A percentile compares a stretch with the other conserved stretches of the same genome.
Evolutionary conservation across 2,329 filamentous ascomycete genomes (phyloP).

Genomic region (Colletotrichum echinochloae): DNA sequence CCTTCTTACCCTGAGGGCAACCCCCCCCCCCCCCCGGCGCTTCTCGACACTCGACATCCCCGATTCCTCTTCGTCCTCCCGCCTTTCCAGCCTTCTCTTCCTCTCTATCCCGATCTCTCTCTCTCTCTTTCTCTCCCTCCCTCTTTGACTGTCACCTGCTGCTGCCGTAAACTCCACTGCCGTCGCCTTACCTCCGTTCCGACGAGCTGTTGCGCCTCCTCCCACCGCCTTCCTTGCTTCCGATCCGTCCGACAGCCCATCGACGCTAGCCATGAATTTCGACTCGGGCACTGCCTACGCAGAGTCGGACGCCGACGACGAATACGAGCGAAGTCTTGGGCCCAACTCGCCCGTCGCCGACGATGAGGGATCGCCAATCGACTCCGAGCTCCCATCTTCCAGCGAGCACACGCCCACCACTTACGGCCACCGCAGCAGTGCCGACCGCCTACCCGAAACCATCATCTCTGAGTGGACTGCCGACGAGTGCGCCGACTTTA

Average conservation of each 20-base stretch:
- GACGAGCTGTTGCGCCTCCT: conserved; percentile 9
- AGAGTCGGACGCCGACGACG: conserved; percentile 85
- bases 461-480: conserved; percentile 84
- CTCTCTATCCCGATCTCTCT: conserved; percentile 15
- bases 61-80: conserved; percentile 30
- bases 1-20: conserved; percentile 34
- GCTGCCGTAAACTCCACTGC: conserved; percentile 1
- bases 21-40: conserved; percentile 27
- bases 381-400: conserved; percentile 76
- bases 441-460: conserved; percentile 77
- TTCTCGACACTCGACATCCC: conserved; percentile 30
- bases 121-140: conserved; percentile 14
- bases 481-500: conserved; percentile 91
- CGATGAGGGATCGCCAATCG: conserved; percentile 76
- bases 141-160: conserved; percentile 15
- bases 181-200: conserved; percentile 8
- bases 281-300: conserved; percentile 77
- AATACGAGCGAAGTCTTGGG: conserved; percentile 80
- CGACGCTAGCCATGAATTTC: conserved; percentile 64
- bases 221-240: conserved; percentile 2
- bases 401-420: conserved; percentile 84
- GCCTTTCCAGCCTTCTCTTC: conserved; percentile 17
- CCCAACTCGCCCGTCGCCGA: conserved; percentile 77
- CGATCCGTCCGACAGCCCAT: conserved; percentile 9
- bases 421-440: conserved; percentile 74